Base-by-base conservation (phyloP, 495 filamentous ascomycete genomes). In the Aspergillus cavernicola region DNA sequence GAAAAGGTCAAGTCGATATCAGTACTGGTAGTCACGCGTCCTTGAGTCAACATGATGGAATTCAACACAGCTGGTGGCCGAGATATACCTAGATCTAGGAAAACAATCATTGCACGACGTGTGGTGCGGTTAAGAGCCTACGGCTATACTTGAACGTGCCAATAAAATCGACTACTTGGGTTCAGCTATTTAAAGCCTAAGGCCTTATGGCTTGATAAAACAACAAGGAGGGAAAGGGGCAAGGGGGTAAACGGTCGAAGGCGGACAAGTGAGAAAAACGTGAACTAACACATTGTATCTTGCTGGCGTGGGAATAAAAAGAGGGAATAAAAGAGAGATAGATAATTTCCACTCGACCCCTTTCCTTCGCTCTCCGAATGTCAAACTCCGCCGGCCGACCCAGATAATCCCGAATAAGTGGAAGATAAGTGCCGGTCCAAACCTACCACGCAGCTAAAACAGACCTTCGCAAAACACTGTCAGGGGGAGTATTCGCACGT, bases 331-430 rank as follows among this genome's bases (percentile, higher is more conserved):
- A 66, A 68, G 67, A 75, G 71, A 73, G 68, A 75, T 69, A 75
- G 70, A 73, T 71, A 68, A 72, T 67, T 72, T 73, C 72, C 72
- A 70, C 67, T 73, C 70, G 63, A 63, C 66, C 70, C 72, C 66
- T 69, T 72, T 73, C 68, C 66, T 67, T 62, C 65, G 63, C 73
- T 69, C 69, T 69, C 73, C 72, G 69, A 75, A 73, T 71, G 71
- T 74, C 72, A 75, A 76, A 77, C 72, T 76, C 73, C 73, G 67
- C 71, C 64, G 69, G 64, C 69, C 68, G 64, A 68, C 67, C 68
- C 66, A 69, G 64, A 66, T 65, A 57, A 64, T 72, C 59, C 62
- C 63, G 67, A 68, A 68, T 56, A 64, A 61, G 64, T 71, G 65
- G 61, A 69, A 70, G 58, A 66, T 57, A 67, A 60, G 65, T 67